Percentiles rank a stretch among this genome's conserved stretches.
These are phyloP conservation scores for Yueomyces sinensis DNA, from an alignment of 805 yeast genomes.

Conservation along the genomic window DNA sequence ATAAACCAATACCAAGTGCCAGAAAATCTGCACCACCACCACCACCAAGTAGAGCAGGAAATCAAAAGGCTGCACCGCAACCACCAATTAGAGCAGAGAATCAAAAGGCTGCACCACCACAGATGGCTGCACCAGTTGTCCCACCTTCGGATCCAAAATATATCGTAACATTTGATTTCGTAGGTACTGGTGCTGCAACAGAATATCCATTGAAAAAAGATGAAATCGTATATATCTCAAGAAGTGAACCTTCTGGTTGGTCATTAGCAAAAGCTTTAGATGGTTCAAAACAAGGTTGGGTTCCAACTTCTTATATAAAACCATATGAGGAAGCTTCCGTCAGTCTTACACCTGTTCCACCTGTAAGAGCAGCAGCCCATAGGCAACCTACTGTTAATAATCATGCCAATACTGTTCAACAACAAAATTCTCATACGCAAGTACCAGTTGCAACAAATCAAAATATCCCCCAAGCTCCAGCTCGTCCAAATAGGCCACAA, in stretches of 20 bases:
- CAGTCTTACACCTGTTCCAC: slow-evolving; percentile 25
- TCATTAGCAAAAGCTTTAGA: slow-evolving; percentile 72
- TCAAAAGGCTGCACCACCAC: slow-evolving; percentile 41
- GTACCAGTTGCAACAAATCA: slow-evolving; percentile 1
- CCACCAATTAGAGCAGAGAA: slow-evolving; percentile 22
- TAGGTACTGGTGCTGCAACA: slow-evolving; percentile 73
- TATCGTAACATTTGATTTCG: slow-evolving; percentile 78
- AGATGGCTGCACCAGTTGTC: slow-evolving; percentile 53
- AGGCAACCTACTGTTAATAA: background rate
- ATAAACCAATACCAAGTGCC: slow-evolving; percentile 27
- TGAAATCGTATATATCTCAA: slow-evolving; percentile 57
- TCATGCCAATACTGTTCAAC: background rate
- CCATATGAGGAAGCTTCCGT: slow-evolving; percentile 30
- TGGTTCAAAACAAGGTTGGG: slow-evolving; percentile 86
- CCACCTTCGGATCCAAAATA: slow-evolving; percentile 63
- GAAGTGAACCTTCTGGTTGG: slow-evolving; percentile 84
- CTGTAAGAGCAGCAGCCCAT: slow-evolving; percentile 3
- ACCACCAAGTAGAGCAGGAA: slow-evolving; percentile 1
- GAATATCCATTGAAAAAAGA: slow-evolving; percentile 70
- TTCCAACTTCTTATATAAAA: slow-evolving; percentile 83
- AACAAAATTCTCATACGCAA: slow-evolving; percentile 4
- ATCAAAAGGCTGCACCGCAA: slow-evolving; percentile 19
- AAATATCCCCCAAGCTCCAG: too few relatives aligned
- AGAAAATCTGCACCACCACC: slow-evolving; percentile 7
- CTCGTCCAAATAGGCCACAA: too few relatives aligned